phyloP scores from a whole-genome alignment of 768 basidiomycete genomes.

The Termitomyces sp. region DNA sequence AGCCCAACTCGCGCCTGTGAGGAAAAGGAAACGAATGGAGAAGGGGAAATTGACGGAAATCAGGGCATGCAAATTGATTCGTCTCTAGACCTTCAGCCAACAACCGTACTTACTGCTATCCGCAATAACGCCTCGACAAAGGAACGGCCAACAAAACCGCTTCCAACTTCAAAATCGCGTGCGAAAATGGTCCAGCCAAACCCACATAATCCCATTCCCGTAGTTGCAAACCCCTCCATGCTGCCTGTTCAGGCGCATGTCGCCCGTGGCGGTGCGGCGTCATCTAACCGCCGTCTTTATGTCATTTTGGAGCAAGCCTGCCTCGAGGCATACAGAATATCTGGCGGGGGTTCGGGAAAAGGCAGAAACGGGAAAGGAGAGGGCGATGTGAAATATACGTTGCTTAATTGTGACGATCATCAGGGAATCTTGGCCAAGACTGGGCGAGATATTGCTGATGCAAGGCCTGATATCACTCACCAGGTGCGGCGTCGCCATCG shows the following conservation, averaged over 20 bases:
- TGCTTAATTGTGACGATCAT: conserved; percentile 98
- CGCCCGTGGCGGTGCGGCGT: conserved; percentile 46
- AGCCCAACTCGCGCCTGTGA: conserved; percentile 33
- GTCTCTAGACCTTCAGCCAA: conserved; percentile 9
- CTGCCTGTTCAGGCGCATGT: conserved; percentile 81
- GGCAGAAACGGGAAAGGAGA: conserved; percentile 53
- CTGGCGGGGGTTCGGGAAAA: conserved; percentile 53
- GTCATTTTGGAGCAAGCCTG: conserved; percentile 94
- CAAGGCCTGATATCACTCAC: conserved; percentile 98
- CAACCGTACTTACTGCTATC: conserved; percentile 19
- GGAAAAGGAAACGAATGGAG: conserved; percentile 28
- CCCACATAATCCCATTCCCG: conserved; percentile 41
- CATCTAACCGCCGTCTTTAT: conserved; percentile 66
- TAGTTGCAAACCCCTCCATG: conserved; percentile 68
- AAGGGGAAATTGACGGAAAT: conserved; percentile 19
- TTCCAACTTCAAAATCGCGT: conserved; percentile 50
- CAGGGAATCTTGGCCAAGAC: conserved; percentile 98
- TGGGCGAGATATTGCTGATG: conserved; percentile 96
- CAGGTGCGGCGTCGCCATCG: conserved; percentile 52
- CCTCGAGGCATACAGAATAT: conserved; percentile 89
- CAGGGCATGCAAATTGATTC: conserved; percentile 29
- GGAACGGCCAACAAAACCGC: conserved; percentile 60
- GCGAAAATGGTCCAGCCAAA: conserved; percentile 37
- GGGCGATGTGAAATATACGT: conserved; percentile 89
- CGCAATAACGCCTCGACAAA: conserved; percentile 18